These are phyloP conservation scores for Dipodascopsis uninucleata DNA, from an alignment of 805 yeast species.

Conservation along the genomic window DNA sequence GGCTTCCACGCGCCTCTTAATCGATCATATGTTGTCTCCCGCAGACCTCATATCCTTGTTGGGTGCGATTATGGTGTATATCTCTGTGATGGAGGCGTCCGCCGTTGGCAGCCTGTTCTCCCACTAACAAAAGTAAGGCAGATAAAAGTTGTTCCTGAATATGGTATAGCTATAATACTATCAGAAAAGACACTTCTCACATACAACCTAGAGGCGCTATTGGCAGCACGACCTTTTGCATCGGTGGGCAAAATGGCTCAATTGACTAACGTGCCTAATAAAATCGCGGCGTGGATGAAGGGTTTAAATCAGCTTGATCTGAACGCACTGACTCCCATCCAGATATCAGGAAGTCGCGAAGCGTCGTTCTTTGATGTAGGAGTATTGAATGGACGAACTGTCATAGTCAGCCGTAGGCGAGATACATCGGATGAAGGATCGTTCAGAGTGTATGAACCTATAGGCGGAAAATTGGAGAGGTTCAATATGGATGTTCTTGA, in stretches of 20 bases:
- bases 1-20: conserved; percentile 35
- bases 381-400: conserved; percentile 15
- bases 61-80: conserved; percentile 67
- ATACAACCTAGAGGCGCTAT: conserved; percentile 58
- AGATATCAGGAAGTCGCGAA: conserved; percentile 38
- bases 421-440: conserved; percentile 49
- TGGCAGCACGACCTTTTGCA: conserved; percentile 30
- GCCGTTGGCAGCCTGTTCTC: conserved; percentile 56
- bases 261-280: not conserved
- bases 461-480: conserved; percentile 35
- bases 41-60: conserved; percentile 39
- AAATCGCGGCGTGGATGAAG: conserved; percentile 6
- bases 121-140: conserved; percentile 52
- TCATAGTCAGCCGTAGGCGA: conserved; percentile 45
- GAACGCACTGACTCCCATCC: conserved; percentile 40
- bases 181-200: conserved; percentile 58
- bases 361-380: conserved; percentile 66
- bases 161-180: conserved; percentile 55
- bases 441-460: conserved; percentile 61
- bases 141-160: conserved; percentile 56
- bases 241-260: not conserved
- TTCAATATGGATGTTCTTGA: not conserved
- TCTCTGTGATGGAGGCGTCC: conserved; percentile 39
- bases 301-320: conserved; percentile 1
- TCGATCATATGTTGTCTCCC: conserved; percentile 27